Evolutionary conservation across 768 basidiomycete genomes (phyloP).

Genomic region (Inosperma sp.): DNA sequence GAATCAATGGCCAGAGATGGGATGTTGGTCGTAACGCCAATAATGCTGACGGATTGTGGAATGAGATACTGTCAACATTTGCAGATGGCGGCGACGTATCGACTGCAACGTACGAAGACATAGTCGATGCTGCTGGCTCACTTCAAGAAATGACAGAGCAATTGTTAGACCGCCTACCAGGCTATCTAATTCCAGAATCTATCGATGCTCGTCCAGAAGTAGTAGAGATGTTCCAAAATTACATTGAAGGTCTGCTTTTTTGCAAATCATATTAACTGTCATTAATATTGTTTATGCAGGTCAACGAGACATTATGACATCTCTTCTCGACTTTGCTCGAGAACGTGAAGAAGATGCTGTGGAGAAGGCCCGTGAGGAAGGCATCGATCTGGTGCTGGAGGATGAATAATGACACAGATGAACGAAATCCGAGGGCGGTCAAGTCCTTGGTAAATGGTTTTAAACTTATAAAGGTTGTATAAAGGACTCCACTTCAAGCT

Average conservation of each 20-base stretch:
- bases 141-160: conserved; percentile 63
- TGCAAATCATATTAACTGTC: neutral
- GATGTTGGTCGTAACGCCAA: conserved; percentile 55
- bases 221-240: conserved; percentile 58
- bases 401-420: conserved; percentile 15
- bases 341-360: conserved; percentile 46
- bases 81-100: conserved; percentile 22
- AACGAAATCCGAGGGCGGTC: neutral
- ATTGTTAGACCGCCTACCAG: conserved; percentile 48
- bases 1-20: conserved; percentile 48
- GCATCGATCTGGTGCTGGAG: conserved; percentile 52
- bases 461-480: neutral
- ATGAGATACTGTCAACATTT: conserved; percentile 40
- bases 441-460: neutral
- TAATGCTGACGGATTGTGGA: conserved; percentile 59
- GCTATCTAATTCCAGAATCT: conserved; percentile 19
- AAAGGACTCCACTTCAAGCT: neutral
- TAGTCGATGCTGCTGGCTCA: conserved; percentile 62
- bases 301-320: conserved; percentile 53
- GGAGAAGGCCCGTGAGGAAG: conserved; percentile 44
- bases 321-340: conserved; percentile 46
- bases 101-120: conserved; percentile 51
- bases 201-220: conserved; percentile 50
- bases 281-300: conserved; percentile 34
- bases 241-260: conserved; percentile 51